These are phyloP conservation scores for Blumeria graminis DNA, from an alignment of 2,329 filamentous ascomycete genomes.

Conservation along the genomic window DNA sequence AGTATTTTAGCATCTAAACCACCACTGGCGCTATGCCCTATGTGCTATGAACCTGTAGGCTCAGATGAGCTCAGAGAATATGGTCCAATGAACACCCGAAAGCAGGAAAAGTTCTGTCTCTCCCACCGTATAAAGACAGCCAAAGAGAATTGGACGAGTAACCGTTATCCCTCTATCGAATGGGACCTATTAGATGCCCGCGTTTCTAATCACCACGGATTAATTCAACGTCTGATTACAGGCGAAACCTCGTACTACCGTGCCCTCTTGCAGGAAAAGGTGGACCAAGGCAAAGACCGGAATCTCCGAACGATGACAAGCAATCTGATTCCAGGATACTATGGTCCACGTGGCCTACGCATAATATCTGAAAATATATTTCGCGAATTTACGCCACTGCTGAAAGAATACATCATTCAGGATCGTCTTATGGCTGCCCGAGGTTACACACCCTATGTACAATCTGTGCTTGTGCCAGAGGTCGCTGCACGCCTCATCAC, in stretches of 20 bases:
- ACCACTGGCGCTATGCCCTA: conserved; percentile 26
- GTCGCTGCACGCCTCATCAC: conserved; percentile 28
- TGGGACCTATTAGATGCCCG: conserved; percentile 39
- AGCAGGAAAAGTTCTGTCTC: conserved; percentile 39
- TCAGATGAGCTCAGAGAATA: conserved; percentile 27
- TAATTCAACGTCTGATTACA: conserved; percentile 34
- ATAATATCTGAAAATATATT: conserved; percentile 50
- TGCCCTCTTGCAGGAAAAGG: conserved; percentile 26
- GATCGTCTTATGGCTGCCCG: conserved; percentile 42
- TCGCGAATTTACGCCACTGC: conserved; percentile 27
- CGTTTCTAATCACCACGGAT: conserved; percentile 28
- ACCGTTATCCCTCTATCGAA: conserved; percentile 43
- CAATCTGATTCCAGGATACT: conserved; percentile 51
- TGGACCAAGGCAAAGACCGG: conserved; percentile 32
- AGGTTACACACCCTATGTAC: conserved; percentile 44
- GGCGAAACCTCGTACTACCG: conserved; percentile 33
- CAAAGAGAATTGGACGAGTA: conserved; percentile 17
- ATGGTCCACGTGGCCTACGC: conserved; percentile 49
- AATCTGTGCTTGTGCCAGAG: conserved; percentile 57
- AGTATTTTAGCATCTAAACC: neutral
- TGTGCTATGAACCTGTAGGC: conserved; percentile 39
- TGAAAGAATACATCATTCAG: conserved; percentile 36
- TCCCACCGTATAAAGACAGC: conserved; percentile 34
- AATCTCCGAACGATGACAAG: conserved; percentile 30
- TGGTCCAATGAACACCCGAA: conserved; percentile 27